Conservation (phyloP, 306 rosid species). For the Quercus ilex region DNA sequence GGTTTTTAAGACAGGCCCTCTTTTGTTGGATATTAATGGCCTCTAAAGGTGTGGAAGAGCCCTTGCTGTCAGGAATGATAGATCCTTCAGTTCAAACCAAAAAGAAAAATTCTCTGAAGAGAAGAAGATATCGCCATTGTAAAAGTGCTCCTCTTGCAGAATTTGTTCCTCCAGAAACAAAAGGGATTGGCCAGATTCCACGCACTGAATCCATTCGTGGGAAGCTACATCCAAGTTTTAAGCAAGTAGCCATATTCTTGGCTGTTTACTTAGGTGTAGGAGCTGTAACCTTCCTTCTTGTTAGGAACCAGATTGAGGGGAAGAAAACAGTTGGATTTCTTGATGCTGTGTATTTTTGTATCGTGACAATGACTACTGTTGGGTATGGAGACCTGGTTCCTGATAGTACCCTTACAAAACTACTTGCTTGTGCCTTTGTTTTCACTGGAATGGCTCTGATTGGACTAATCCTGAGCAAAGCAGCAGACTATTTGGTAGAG, state of each 20-base stretch:
- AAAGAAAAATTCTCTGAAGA: conserved; percentile 17
- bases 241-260: background rate
- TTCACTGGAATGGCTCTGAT: background rate
- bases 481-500: conserved; percentile 4
- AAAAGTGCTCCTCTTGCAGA: conserved; percentile 59
- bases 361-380: conserved; percentile 1
- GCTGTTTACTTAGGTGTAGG: conserved; percentile 1
- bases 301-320: background rate
- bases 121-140: conserved; percentile 43
- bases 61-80: conserved; percentile 33
- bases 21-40: conserved; percentile 43
- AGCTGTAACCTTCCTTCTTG: background rate
- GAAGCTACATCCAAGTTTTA: background rate
- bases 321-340: background rate
- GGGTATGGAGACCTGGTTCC: conserved; percentile 9
- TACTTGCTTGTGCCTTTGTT: conserved; percentile 8
- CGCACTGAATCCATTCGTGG: background rate
- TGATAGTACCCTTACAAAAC: background rate
- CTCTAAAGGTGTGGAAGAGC: conserved; percentile 31
- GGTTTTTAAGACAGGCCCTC: conserved; percentile 4
- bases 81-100: conserved; percentile 22
- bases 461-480: conserved; percentile 5
- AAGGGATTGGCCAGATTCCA: background rate
- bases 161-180: background rate
- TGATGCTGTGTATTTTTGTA: conserved; percentile 5